A percentile compares a stretch with the other conserved stretches of the same genome.
Evolutionary conservation across 2,329 filamentous ascomycete species (phyloP).

Genomic region (Microcera coccophila): DNA sequence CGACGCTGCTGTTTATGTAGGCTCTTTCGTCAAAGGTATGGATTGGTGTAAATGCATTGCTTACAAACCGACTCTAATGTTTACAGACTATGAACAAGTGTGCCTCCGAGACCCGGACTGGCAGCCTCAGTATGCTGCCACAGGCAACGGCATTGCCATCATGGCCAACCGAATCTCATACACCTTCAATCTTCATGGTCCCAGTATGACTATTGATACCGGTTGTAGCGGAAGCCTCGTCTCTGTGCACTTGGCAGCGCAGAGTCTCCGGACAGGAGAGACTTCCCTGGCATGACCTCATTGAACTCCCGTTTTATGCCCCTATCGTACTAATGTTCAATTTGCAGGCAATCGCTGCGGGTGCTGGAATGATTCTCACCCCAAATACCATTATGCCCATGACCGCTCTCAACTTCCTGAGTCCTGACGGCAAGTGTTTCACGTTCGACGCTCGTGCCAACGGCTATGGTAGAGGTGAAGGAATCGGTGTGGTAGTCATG

Average conservation of each 20-base stretch:
- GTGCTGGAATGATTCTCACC: slow-evolving; percentile 50
- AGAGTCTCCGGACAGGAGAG: slow-evolving; percentile 45
- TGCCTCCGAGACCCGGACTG: slow-evolving; percentile 48
- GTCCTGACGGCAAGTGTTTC: slow-evolving; percentile 47
- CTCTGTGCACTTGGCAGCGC: slow-evolving; percentile 50
- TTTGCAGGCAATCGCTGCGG: slow-evolving; percentile 45
- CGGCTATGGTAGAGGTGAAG: slow-evolving; percentile 64
- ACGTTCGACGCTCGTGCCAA: slow-evolving; percentile 57
- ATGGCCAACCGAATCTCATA: slow-evolving; percentile 55
- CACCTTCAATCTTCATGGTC: slow-evolving; percentile 51
- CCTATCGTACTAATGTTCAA: background rate
- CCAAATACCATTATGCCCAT: slow-evolving; percentile 55
- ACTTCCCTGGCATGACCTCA: slow-evolving; percentile 33
- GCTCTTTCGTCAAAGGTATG: slow-evolving; percentile 50
- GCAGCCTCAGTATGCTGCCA: slow-evolving; percentile 50
- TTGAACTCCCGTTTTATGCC: background rate
- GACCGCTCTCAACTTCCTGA: slow-evolving; percentile 52
- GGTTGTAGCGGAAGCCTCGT: slow-evolving; percentile 56
- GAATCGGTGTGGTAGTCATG: slow-evolving; percentile 55
- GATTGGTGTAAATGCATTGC: no score
- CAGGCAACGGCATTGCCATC: slow-evolving; percentile 50
- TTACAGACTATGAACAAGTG: slow-evolving; percentile 48
- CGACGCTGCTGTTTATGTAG: slow-evolving; percentile 47
- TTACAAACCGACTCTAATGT: slow-evolving; percentile 7
- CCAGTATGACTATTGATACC: slow-evolving; percentile 56